A percentile compares a stretch with the other conserved stretches of the same genome.
phyloP scores from a whole-genome alignment of 306 rosid genomes.

The Corylus avellana region DNA sequence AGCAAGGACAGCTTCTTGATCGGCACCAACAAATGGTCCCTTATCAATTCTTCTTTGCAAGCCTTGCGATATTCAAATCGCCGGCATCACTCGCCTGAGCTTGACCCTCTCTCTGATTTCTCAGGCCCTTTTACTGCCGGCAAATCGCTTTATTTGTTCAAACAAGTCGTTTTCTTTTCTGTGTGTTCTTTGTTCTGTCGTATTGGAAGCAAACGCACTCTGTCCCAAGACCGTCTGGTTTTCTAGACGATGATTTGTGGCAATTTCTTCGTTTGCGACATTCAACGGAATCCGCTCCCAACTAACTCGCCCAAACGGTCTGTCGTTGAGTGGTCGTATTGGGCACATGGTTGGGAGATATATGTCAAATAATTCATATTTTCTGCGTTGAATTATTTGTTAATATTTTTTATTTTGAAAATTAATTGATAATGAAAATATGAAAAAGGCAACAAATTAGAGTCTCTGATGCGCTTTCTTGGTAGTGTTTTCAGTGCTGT shows the following conservation, averaged over 20 bases:
- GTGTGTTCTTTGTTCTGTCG: no score
- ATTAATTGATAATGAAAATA: no score
- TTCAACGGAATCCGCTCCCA: slow-evolving; percentile 17
- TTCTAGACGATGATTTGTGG: slow-evolving; percentile 54
- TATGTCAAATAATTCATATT: background rate
- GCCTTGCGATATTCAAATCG: slow-evolving; percentile 57
- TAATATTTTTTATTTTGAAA: no score
- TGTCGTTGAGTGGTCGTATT: background rate
- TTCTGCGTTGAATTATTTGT: no score
- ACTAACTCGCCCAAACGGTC: slow-evolving; percentile 37
- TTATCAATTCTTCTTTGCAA: slow-evolving; percentile 26
- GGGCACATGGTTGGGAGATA: slow-evolving; percentile 57
- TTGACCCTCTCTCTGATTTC: slow-evolving; percentile 42
- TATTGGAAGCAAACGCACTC: slow-evolving; percentile 73
- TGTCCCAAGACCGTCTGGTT: slow-evolving; percentile 58
- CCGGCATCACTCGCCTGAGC: slow-evolving; percentile 78
- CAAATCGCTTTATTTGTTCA: slow-evolving; percentile 11
- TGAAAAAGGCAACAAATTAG: slow-evolving; percentile 80
- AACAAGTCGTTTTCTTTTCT: background rate
- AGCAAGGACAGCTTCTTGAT: slow-evolving; percentile 85
- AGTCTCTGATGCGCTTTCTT: slow-evolving; percentile 75
- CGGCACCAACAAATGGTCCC: slow-evolving; percentile 23
- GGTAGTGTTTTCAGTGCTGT: slow-evolving; percentile 75
- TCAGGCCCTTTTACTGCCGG: slow-evolving; percentile 74
- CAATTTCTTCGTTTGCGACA: slow-evolving; percentile 94